phyloP scores from a whole-genome alignment of 306 rosid species.

The Gillenia trifoliata region DNA sequence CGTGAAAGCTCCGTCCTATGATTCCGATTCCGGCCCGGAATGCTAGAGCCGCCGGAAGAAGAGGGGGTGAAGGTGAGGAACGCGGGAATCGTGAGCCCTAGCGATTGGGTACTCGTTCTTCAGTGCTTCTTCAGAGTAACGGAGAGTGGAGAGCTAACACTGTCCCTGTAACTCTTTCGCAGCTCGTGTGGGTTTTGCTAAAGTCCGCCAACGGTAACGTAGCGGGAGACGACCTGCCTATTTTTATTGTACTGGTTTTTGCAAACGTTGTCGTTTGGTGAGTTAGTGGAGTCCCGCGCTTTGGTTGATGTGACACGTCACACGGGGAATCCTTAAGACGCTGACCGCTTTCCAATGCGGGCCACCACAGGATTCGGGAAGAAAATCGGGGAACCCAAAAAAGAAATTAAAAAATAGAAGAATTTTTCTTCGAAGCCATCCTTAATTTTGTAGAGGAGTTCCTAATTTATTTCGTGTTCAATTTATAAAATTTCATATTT shows the following conservation, averaged over 20 bases:
- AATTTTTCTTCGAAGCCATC: no score
- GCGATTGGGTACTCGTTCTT: neutral
- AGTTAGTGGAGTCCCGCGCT: neutral
- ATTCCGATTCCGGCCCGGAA: conserved; percentile 9
- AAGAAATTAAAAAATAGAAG: no score
- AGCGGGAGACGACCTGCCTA: neutral
- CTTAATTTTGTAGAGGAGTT: no score
- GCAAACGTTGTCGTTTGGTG: neutral
- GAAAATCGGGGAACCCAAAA: neutral
- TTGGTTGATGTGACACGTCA: neutral
- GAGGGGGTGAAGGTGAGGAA: neutral
- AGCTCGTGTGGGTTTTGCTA: neutral
- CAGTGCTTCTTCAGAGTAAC: neutral
- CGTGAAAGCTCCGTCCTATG: conserved; percentile 10
- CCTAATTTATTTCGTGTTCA: no score
- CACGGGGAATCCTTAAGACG: neutral
- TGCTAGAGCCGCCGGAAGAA: conserved; percentile 14
- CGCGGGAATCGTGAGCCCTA: neutral
- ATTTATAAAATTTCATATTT: no score
- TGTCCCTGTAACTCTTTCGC: neutral
- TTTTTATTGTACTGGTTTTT: neutral
- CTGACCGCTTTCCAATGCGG: neutral
- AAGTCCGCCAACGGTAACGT: neutral
- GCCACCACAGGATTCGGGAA: neutral
- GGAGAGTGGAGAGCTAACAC: neutral